These are phyloP conservation scores for Allomyces arbusculus DNA, from an alignment of 192 early-diverging fungal species.

Conservation along the genomic window DNA sequence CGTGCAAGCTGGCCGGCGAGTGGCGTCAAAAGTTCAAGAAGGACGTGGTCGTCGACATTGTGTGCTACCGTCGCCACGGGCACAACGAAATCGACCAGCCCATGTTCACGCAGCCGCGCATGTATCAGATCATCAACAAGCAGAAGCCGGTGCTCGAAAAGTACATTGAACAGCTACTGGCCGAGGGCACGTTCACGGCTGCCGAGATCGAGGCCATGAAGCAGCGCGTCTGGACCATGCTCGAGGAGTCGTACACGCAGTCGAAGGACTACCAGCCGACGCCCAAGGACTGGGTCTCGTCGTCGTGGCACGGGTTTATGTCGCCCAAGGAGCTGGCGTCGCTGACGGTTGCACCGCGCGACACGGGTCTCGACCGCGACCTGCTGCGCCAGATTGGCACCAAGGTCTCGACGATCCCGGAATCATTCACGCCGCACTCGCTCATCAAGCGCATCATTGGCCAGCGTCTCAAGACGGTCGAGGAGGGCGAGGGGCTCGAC, in stretches of 20 bases:
- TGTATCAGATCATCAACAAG: conserved; percentile 78
- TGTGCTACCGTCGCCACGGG: conserved; percentile 92
- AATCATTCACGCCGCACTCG: conserved; percentile 65
- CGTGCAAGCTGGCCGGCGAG: conserved; percentile 83
- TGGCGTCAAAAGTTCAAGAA: conserved; percentile 92
- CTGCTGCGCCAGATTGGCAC: conserved; percentile 63
- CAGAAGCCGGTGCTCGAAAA: conserved; percentile 65
- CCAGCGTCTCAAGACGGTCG: conserved; percentile 57
- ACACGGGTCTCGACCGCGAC: conserved; percentile 51
- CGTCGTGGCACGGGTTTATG: conserved; percentile 73
- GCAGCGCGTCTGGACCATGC: conserved; percentile 72
- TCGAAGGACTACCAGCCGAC: conserved; percentile 78
- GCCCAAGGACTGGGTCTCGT: conserved; percentile 84
- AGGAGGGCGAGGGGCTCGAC: conserved; percentile 66
- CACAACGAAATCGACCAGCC: conserved; percentile 99
- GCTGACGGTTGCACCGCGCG: conserved; percentile 42
- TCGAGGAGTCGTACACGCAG: conserved; percentile 79
- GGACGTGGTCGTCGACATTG: conserved; percentile 89
- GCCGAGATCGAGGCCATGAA: conserved; percentile 73
- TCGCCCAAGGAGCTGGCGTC: conserved; percentile 53
- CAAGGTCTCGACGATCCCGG: conserved; percentile 57
- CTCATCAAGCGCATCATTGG: conserved; percentile 73
- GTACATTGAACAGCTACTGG: conserved; percentile 64
- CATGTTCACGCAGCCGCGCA: conserved; percentile 91
- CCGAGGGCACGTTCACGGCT: conserved; percentile 62